Evolutionary conservation across 2,329 filamentous ascomycete genomes (phyloP), one percentile per base, ranked within the genome.

Genomic region (Arthrobotrys pseudoclavata): DNA sequence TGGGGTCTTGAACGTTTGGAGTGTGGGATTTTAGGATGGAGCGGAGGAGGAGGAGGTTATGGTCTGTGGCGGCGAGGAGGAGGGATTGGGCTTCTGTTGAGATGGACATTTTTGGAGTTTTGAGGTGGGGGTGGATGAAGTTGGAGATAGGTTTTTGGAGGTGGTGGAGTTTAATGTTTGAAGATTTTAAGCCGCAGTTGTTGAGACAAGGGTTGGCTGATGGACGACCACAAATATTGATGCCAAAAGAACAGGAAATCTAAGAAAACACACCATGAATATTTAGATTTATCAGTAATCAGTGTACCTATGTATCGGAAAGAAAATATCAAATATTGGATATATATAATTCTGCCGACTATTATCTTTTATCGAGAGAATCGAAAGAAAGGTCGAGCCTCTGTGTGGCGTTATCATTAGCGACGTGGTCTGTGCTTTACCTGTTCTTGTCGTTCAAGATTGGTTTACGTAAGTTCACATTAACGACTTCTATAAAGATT

Each of bases 1-100:
- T 89, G 4, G 91, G 88, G 82, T 98, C 95, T 84, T 95, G 93
- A 3, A 91, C 89, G 83, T 91, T 94, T 34, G 86, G 92, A 85
- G 85, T 90, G 60, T 87, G 89, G 2, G 85, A 87, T 81, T 88
- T 86, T 79, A 96, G 88, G 6, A 97, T 88, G 69, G 88, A 87
- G 83, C 90, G 91, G 48, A 97, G 87, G 61, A 87, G 87, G 40
- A 87, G 83, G 76, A 91, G 84, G 83, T 97, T 87, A 84, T 92
- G 91, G 80, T 90, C 87, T 4, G 90, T 87, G 40, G 91, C 87
- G 22, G 89, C 89, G 57, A 91, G 87, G 67, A 92, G 87, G 80
- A 92, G 88, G 78, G 88, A 86, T 83, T 91, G 89, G 37, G 84
- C 83, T 34, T 37, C 26, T 48, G 67, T 55, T 4, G 70, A 76